A percentile compares a stretch with the other conserved stretches of the same genome.
These are phyloP conservation scores for Schizophyllum amplum DNA, from an alignment of 1,284 basidiomycete genomes.

Conservation along the genomic window DNA sequence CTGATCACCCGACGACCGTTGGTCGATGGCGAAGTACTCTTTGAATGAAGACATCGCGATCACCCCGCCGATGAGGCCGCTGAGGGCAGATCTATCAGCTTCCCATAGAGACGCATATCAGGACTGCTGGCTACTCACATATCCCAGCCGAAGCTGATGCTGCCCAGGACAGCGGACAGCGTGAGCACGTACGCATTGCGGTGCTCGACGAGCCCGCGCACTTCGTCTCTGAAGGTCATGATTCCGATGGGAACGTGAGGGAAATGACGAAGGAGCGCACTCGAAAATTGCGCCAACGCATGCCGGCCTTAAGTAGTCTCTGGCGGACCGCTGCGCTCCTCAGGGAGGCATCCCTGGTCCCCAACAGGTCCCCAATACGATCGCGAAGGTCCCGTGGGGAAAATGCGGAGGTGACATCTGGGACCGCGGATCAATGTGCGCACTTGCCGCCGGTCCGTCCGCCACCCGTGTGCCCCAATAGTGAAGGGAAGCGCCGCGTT, in stretches of 20 bases:
- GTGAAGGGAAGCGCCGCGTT: neutral
- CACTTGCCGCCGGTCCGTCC: neutral
- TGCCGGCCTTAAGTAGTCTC: neutral
- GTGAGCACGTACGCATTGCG: conserved; percentile 40
- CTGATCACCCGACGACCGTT: conserved; percentile 23
- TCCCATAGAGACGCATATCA: conserved; percentile 20
- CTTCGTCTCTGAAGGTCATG: neutral
- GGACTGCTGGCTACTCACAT: conserved; percentile 18
- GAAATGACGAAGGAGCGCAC: neutral
- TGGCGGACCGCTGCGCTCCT: neutral
- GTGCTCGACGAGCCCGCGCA: conserved; percentile 20
- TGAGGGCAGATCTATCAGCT: conserved; percentile 17
- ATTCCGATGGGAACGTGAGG: neutral
- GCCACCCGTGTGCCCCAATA: neutral
- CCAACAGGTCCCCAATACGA: neutral
- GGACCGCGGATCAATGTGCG: neutral
- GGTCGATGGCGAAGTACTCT: conserved; percentile 35
- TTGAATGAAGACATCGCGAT: conserved; percentile 37
- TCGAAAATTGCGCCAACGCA: neutral
- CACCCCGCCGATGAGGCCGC: conserved; percentile 42
- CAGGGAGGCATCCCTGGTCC: neutral
- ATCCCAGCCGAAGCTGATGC: conserved; percentile 35
- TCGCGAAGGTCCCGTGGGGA: neutral
- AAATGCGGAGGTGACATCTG: neutral
- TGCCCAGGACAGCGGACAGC: conserved; percentile 37